Base-by-base conservation (phyloP, 768 basidiomycete genomes). In the Russula lepida region DNA sequence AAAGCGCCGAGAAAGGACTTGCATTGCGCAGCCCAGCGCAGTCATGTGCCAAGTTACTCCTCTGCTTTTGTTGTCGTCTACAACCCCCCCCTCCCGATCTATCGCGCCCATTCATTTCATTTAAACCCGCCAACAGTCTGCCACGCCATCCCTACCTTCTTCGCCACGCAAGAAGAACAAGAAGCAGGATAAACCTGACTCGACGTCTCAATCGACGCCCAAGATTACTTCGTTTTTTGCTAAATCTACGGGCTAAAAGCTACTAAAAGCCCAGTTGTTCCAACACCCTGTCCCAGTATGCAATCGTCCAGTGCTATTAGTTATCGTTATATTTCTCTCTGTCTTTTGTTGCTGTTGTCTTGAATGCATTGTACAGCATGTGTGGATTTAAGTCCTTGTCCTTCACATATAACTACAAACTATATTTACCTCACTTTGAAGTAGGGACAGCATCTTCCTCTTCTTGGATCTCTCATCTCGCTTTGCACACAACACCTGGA, bases 161-260 rank as follows among this genome's bases (percentile, higher is more conserved):
- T n/a, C 41, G 9, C 60, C 55, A 1, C 63, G 60, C 60, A 64
- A 54, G 55, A 64, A 56, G 62, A 63, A 43, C 41, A 43, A 56
- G 62, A 63, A 66, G 47, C 54, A 53, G 33, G 62, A 43, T 6
- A 60, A 51, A 41, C 35, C 37, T 17, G 51, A 43, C 19, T 19
- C 7, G 30, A 50, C 56, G n/a, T 35, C 53, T 15, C 43, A 39
- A 57, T 1, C 63, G 54, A 48, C 58, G 3, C 46, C 35, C 56
- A 64, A 66, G 64, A 66, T 66, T 49, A 66, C 65, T 6, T 60
- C 65, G n/a, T 66, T 66, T 53, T 66, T 66, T 33, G n/a, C 63
- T 41, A 64, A 60, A 44, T 23, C 50, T 3, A 43, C 39, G n/a
- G 15, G 33, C 12, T 37, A 12, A 25, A 19, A n/a, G 12, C n/a